Evolutionary conservation across 768 basidiomycete genomes (phyloP).

Genomic region (Podaxis mareebaensis): DNA sequence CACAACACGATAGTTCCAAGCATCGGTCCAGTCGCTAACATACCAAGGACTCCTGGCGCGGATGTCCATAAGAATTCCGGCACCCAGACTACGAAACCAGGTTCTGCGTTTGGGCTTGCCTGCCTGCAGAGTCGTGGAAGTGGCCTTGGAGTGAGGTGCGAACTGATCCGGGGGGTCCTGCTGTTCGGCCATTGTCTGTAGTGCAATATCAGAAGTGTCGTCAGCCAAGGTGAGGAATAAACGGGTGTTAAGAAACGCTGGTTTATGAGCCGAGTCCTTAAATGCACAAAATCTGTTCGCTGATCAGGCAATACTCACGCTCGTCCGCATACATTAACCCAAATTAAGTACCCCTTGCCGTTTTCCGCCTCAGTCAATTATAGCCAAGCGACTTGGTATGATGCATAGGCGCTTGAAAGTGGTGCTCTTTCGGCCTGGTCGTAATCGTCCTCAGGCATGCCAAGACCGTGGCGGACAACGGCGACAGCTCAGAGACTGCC

Average conservation of each 20-base stretch:
- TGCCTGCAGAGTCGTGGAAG: constrained; percentile 1
- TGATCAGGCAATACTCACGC: background rate
- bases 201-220: background rate
- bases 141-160: background rate
- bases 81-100: constrained; percentile 40
- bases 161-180: background rate
- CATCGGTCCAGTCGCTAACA: constrained; percentile 84
- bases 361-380: background rate
- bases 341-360: background rate
- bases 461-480: constrained; percentile 6
- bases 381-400: too few relatives aligned
- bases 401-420: too few relatives aligned
- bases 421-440: too few relatives aligned
- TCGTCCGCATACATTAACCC: background rate
- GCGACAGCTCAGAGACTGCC: background rate
- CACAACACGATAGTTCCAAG: constrained; percentile 88
- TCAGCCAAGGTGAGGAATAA: background rate
- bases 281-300: background rate
- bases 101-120: background rate
- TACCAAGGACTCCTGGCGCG: constrained; percentile 77
- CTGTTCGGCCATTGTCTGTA: background rate
- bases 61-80: constrained; percentile 74
- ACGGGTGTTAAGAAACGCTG: background rate
- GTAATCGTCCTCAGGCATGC: background rate
- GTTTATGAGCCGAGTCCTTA: background rate